Evolutionary conservation across 768 basidiomycete genomes (phyloP), one percentile per base, ranked within the genome.

Genomic region (Lentinula lateritia): DNA sequence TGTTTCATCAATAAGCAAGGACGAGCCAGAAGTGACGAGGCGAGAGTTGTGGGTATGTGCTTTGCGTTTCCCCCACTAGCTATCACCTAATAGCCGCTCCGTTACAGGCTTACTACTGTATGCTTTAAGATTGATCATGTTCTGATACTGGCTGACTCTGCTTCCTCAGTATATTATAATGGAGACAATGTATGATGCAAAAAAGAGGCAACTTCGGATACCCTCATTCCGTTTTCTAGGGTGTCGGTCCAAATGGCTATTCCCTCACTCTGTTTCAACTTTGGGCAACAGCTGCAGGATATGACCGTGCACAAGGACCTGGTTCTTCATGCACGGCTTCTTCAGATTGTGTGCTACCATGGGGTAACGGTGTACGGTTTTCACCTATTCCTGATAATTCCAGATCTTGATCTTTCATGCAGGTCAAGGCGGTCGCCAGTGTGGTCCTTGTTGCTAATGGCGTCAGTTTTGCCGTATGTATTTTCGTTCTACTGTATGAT

Each of bases 21-120:
- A 85, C 46, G 90, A 89, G 59, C 90, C 90, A 0, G 69, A 87
- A 7, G 90, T 92, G 5, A 90, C 86, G 16, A 78, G 86, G 53
- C 81, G 71, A 67, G 91, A 93, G 68, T 74, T 93, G 7, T 93
- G 90, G 91, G 85, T 84, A 58, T 93, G 92, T 68, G 92, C 92
- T 70, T 36, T 7, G 20, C 7, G 20, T 23, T 48, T 9, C 28
- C 46, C 9, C 4, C 23, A 10, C 3, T 48, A 3, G 8, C 18
- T 20, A 9, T 48, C 46, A 23, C 46, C 28, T 48, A 20, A 48
- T 2, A 20, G 23, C 18, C 7, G 46, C 20, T 20, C 20, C 23
- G 46, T 48, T 8, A 8, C 46, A 48, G 46, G 18, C 46, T 28
- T 10, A 50, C 63, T 43, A 35, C 28, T 9, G 42, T 61, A 52